phyloP scores from a whole-genome alignment of 148 eudicot genomes.

The Simmondsia chinensis region DNA sequence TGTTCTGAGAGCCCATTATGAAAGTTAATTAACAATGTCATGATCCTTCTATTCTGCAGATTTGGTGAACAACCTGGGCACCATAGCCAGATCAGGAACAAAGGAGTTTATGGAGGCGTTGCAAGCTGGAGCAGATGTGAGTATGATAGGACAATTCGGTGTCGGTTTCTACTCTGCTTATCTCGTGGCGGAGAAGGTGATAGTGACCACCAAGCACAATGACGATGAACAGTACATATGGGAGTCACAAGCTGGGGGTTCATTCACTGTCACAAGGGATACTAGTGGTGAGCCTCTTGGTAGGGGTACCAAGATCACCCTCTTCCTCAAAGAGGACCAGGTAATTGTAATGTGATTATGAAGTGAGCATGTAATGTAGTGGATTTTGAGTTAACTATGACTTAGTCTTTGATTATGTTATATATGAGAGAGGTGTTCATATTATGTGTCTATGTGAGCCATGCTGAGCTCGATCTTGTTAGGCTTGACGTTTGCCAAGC shows the following conservation, averaged over 20 bases:
- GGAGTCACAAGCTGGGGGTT: conserved; percentile 94
- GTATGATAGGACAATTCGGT: conserved; percentile 96
- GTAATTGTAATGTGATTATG: too few species aligned
- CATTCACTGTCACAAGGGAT: conserved; percentile 78
- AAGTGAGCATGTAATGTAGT: too few species aligned
- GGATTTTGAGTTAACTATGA: too few species aligned
- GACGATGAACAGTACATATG: conserved; percentile 84
- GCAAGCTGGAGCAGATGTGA: conserved; percentile 92
- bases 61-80: conserved; percentile 90
- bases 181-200: conserved; percentile 82
- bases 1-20: too few species aligned
- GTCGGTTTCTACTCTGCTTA: conserved; percentile 92
- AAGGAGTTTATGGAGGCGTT: conserved; percentile 93
- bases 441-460: too few species aligned
- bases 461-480: too few species aligned
- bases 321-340: conserved; percentile 89
- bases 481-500: too few species aligned
- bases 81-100: conserved; percentile 90
- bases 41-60: conserved; percentile 20
- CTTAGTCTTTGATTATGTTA: too few species aligned
- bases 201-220: conserved; percentile 83
- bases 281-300: conserved; percentile 71
- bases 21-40: too few species aligned
- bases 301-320: conserved; percentile 86
- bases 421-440: too few species aligned